Percentiles rank a stretch among this genome's conserved stretches.
phyloP scores from a whole-genome alignment of 2,329 filamentous ascomycete species.

The Penicillium decumbens region DNA sequence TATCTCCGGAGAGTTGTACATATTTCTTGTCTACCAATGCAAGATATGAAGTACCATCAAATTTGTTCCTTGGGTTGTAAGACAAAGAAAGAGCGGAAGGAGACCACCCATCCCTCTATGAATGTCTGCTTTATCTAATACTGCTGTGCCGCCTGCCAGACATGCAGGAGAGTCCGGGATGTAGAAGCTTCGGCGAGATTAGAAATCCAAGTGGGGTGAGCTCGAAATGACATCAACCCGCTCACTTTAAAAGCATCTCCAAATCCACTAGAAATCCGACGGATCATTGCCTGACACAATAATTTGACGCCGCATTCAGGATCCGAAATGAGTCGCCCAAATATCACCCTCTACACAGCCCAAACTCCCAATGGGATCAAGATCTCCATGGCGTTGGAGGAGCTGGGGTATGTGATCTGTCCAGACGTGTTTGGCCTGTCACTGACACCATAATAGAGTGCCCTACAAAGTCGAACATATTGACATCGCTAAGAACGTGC shows the following conservation, averaged over 20 bases:
- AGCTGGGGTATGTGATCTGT: slow-evolving; percentile 56
- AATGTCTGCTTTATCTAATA: too few relatives aligned
- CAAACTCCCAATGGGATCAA: slow-evolving; percentile 89
- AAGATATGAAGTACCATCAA: slow-evolving; percentile 3
- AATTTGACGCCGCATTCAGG: not conserved
- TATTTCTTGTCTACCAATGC: slow-evolving; percentile 8
- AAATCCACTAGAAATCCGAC: not conserved
- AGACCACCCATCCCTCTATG: too few relatives aligned
- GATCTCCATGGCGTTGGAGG: slow-evolving; percentile 78
- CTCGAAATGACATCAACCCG: slow-evolving; percentile 1
- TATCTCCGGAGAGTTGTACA: slow-evolving; percentile 12
- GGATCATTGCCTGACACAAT: not conserved
- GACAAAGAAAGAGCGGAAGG: too few relatives aligned
- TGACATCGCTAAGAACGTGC: slow-evolving; percentile 67
- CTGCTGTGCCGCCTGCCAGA: too few relatives aligned
- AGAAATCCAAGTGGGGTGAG: slow-evolving; percentile 15
- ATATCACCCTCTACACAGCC: slow-evolving; percentile 76
- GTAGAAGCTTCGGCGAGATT: slow-evolving; percentile 8
- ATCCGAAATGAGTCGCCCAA: slow-evolving; percentile 40
- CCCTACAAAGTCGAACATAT: slow-evolving; percentile 73
- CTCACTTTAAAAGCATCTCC: not conserved
- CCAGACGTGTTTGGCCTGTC: not conserved
- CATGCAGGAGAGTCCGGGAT: not conserved
- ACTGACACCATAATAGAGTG: slow-evolving; percentile 41
- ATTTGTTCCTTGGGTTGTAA: not conserved